These are phyloP conservation scores for Penicillium sp. DNA, from an alignment of 2,329 filamentous ascomycete species.

Conservation along the genomic window DNA sequence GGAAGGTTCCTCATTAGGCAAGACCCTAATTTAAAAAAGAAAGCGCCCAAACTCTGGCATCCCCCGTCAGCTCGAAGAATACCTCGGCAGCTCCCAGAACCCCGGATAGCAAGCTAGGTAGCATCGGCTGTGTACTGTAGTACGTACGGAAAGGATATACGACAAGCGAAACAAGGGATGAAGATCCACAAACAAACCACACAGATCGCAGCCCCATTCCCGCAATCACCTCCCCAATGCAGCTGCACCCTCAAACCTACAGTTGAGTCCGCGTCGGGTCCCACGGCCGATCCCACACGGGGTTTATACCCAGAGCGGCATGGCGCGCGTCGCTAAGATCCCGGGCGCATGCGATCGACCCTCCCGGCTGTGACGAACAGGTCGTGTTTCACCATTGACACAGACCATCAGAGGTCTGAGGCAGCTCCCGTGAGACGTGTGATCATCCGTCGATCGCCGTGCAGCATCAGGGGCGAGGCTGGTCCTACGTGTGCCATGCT, in stretches of 20 bases:
- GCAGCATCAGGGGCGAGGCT: neutral
- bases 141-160: too few species aligned
- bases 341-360: constrained; percentile 8
- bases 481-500: neutral
- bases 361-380: constrained; percentile 21
- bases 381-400: constrained; percentile 24
- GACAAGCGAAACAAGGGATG: neutral
- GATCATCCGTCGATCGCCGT: constrained; percentile 17
- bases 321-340: constrained; percentile 13
- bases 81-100: neutral
- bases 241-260: neutral
- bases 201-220: too few species aligned
- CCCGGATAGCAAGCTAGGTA: too few species aligned
- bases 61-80: neutral
- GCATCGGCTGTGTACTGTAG: too few species aligned
- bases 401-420: neutral
- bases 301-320: constrained; percentile 20
- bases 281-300: constrained; percentile 12
- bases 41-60: constrained; percentile 7
- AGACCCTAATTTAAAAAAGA: constrained; percentile 8
- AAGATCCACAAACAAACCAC: neutral
- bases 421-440: neutral
- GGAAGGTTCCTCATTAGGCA: constrained; percentile 14
- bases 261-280: neutral
- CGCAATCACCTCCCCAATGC: neutral